Evolutionary conservation across 2,329 filamentous ascomycete genomes (phyloP).

Genomic region (Alternaria incomplexa): DNA sequence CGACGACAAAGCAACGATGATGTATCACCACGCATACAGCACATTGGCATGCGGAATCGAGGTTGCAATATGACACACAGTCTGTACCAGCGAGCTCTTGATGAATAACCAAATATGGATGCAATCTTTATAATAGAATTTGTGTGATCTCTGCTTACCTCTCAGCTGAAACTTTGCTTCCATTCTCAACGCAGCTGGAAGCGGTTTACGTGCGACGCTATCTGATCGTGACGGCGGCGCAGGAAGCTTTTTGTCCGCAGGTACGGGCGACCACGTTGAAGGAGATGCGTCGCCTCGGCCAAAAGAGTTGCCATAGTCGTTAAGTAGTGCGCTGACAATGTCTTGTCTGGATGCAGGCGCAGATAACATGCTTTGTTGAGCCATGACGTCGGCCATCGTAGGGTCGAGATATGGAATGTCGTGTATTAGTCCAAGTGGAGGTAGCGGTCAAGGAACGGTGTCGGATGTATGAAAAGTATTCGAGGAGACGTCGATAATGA

Average conservation of each 20-base stretch:
- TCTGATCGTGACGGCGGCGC: slow-evolving; percentile 36
- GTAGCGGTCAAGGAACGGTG: neutral
- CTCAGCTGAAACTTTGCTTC: slow-evolving; percentile 43
- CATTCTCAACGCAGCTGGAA: slow-evolving; percentile 32
- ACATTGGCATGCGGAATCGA: slow-evolving; percentile 1
- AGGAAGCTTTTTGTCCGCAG: slow-evolving; percentile 40
- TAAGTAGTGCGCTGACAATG: slow-evolving; percentile 47
- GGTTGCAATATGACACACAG: neutral
- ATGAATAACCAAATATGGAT: neutral
- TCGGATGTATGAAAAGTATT: slow-evolving; percentile 9
- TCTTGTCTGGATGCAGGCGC: slow-evolving; percentile 45
- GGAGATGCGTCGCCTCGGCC: slow-evolving; percentile 29
- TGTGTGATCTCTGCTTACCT: slow-evolving; percentile 32
- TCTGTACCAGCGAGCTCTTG: neutral
- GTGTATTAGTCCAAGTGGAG: slow-evolving; percentile 3
- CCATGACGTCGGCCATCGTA: slow-evolving; percentile 36
- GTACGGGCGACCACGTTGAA: slow-evolving; percentile 29
- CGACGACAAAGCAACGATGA: neutral
- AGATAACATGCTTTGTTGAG: slow-evolving; percentile 28
- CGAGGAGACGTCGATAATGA: slow-evolving; percentile 1
- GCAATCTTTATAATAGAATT: neutral
- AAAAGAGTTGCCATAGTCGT: slow-evolving; percentile 46
- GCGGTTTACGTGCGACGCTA: slow-evolving; percentile 31
- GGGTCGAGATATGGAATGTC: neutral
- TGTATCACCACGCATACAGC: neutral